Evolutionary conservation across 805 yeast species (phyloP), one percentile per base, ranked within the genome.

Genomic region (Hyphopichia homilentoma): DNA sequence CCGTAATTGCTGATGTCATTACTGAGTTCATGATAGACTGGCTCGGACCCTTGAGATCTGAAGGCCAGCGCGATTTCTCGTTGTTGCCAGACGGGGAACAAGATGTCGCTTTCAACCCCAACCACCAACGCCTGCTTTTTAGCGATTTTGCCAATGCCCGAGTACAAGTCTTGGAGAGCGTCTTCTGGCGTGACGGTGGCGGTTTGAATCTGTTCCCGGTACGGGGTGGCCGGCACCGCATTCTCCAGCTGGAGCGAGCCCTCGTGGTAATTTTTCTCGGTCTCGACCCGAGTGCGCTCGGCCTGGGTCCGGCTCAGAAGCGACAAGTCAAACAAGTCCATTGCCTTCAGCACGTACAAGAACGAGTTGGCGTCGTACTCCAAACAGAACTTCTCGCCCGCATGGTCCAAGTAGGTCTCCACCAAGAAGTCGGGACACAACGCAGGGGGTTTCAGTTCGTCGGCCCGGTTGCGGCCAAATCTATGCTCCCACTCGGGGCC

Each of bases 401-500:
- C 95, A 56, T 89, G 96, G 54, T 89, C 97, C 47, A 89, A 66
- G 47, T 89, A 89, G 1, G 96, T 89, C 56, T 89, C 97, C 30
- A 89, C 89, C 39, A 88, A 60, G 54, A 87, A 89, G 52, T 89
- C 97, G 0, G 97, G 95, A 56, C 97, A 89, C 20, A 89, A 65
- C 0, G 95, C 95, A 3, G 96, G 96, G 9, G 82, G 75, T 39
- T 68, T 69, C 1, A 77, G 63, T 13, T 87, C 90, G 51, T 86
- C 88, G 0, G 94, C 82, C 39, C 97, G 68, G 46, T 83, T 86
- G 35, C 94, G 76, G 4, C 96, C 96, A 55, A 89, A 89, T 38
- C 97, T 65, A 40, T 79, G 77, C 56, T 89, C 97, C 97, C 97
- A 89, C 59, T 89, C 97, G 2, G 97, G 97, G 2, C 97, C 97